Percentiles rank a stretch among this genome's conserved stretches.
These are phyloP conservation scores for Tephrocybe sp. DNA, from an alignment of 768 basidiomycete species.

Conservation along the genomic window DNA sequence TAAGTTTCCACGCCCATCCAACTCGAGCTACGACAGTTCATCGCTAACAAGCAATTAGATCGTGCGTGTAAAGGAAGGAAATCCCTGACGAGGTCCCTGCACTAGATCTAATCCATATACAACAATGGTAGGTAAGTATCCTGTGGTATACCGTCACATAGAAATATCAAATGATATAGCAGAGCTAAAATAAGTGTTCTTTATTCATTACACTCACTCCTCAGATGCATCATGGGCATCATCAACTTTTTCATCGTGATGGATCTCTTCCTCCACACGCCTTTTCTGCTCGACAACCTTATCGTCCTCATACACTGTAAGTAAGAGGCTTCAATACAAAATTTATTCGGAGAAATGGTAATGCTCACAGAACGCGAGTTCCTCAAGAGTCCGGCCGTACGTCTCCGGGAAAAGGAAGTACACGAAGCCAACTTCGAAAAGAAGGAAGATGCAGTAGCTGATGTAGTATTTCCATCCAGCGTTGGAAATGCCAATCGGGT, in stretches of 20 bases:
- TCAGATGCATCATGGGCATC: background rate
- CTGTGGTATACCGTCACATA: too few relatives aligned
- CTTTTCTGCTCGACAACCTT: conserved; percentile 39
- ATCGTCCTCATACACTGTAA: conserved; percentile 45
- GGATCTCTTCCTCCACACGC: conserved; percentile 40
- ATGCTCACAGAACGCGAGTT: conserved; percentile 55
- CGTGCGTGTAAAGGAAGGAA: too few relatives aligned
- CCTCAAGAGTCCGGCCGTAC: conserved; percentile 50
- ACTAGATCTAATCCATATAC: too few relatives aligned
- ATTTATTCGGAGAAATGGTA: background rate
- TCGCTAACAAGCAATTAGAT: too few relatives aligned
- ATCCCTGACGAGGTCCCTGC: too few relatives aligned
- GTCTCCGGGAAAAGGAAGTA: conserved; percentile 69
- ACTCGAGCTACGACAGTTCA: too few relatives aligned
- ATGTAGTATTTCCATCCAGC: conserved; percentile 62
- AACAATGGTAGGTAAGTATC: too few relatives aligned
- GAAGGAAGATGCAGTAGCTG: conserved; percentile 52
- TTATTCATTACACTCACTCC: background rate
- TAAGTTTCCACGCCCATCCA: too few relatives aligned
- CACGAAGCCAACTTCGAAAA: conserved; percentile 53
- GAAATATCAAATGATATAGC: too few relatives aligned
- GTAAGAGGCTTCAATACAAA: too few relatives aligned
- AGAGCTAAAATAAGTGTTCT: background rate
- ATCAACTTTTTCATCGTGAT: conserved; percentile 13
- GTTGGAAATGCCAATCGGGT: conserved; percentile 58